These are phyloP conservation scores for Penicillium sp. DNA, from an alignment of 2,329 filamentous ascomycete genomes.

Conservation along the genomic window DNA sequence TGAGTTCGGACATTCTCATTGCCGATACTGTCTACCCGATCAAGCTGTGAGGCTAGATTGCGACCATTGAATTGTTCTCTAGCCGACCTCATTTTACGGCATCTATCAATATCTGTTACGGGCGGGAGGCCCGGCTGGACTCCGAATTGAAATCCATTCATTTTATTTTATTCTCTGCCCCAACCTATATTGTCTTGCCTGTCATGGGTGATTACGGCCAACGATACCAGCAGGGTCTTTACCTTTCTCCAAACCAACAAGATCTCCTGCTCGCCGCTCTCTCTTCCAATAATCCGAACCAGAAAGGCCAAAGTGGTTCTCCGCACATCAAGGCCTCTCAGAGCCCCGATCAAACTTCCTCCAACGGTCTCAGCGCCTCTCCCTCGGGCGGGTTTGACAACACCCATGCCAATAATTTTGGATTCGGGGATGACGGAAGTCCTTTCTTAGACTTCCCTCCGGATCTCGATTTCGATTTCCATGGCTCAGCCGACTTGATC, in stretches of 20 bases:
- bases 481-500: constrained; percentile 66
- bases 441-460: constrained; percentile 82
- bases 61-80: background rate
- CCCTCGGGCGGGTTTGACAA: constrained; percentile 35
- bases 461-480: constrained; percentile 72
- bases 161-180: background rate
- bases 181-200: background rate
- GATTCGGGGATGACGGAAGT: constrained; percentile 64
- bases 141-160: constrained; percentile 5
- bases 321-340: constrained; percentile 27
- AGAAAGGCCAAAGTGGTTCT: constrained; percentile 28
- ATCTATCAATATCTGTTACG: constrained; percentile 27
- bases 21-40: background rate
- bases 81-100: constrained; percentile 5
- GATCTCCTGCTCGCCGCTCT: constrained; percentile 72
- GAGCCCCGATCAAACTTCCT: constrained; percentile 47
- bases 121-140: constrained; percentile 36
- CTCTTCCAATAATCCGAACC: constrained; percentile 62
- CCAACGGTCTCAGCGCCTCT: constrained; percentile 38
- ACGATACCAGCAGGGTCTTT: constrained; percentile 57
- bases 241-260: constrained; percentile 74
- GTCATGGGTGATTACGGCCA: constrained; percentile 40
- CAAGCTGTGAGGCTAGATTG: background rate
- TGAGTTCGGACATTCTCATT: background rate
- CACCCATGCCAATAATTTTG: constrained; percentile 48